Evolutionary conservation across 345 rosid genomes (phyloP), one percentile per base, ranked within the genome.

Genomic region (Psidium friedrichsthalianum): DNA sequence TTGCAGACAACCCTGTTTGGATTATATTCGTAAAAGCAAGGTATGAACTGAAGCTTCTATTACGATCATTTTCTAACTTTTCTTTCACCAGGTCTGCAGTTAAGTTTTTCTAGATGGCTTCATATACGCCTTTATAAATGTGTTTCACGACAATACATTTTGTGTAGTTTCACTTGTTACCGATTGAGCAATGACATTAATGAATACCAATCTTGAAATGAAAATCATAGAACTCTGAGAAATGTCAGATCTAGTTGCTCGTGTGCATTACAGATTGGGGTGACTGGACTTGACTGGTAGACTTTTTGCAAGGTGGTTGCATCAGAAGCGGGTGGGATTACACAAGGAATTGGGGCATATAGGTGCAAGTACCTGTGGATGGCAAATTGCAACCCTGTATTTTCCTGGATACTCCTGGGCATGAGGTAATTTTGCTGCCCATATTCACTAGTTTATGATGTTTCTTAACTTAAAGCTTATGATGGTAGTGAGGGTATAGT

Each of bases 371-470:
- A 25, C 96, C 98, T 42, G 88, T 97, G 36, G 99, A 96, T 91
- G 98, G 98, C 83, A 90, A 94, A 89, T 69, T 89, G 85, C 98
- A 90, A 89, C 88, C 94, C 32, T 97, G 99, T 90, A 95, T 97
- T 91, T 95, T 97, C 90, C 98, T 97, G 88, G 99, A 97, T 88
- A 97, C 99, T 87, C 99, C 99, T 80, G 99, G 99, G 32, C 99
- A 97, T 86, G 98, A 97, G 98, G 99, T 96, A 89, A 90, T 61
- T 84, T 29, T 84, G 58, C 56, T 51, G 7, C 54, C 8, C 25
- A 58, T 21, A 61, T 59, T 69, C 22, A 36, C 80, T 55, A 5
- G 52, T 84, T 61, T 29, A 59, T 85, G 29, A 83, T 56, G 74
- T 20, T 20, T 61, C 53, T 56, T 16, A 40, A 83, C 58, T 47